Evolutionary conservation across 306 rosid genomes (phyloP).

Genomic region (Arachis hypogaea): DNA sequence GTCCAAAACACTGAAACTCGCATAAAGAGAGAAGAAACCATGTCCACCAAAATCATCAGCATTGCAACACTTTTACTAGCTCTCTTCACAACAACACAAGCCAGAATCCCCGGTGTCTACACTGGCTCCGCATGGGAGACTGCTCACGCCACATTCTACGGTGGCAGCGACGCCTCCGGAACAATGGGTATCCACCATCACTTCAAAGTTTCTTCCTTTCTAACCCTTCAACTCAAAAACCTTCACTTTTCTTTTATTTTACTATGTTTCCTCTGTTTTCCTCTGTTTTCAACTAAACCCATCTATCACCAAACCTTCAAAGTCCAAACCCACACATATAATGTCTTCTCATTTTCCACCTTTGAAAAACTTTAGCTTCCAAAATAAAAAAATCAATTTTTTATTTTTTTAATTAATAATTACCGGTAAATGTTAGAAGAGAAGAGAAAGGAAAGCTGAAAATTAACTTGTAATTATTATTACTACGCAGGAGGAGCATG

Average conservation of each 20-base stretch:
- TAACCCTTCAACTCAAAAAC: not conserved
- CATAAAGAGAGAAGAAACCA: slow-evolving; percentile 19
- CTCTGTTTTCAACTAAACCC: not conserved
- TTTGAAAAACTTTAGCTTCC: no score
- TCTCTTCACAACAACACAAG: slow-evolving; percentile 35
- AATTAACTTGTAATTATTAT: no score
- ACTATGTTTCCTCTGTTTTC: not conserved
- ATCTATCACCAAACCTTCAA: not conserved
- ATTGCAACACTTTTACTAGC: slow-evolving; percentile 19
- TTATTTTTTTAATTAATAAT: no score
- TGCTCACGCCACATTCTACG: slow-evolving; percentile 94
- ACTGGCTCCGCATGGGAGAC: slow-evolving; percentile 59
- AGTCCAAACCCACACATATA: not conserved
- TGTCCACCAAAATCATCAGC: slow-evolving; percentile 40
- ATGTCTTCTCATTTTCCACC: not conserved
- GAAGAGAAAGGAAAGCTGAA: no score
- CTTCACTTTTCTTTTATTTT: not conserved
- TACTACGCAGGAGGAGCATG: slow-evolving; percentile 72
- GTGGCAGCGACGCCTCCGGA: slow-evolving; percentile 86
- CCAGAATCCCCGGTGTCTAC: slow-evolving; percentile 53
- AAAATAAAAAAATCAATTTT: no score
- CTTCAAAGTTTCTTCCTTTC: not conserved
- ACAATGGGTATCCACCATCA: slow-evolving; percentile 64
- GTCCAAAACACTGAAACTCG: not conserved
- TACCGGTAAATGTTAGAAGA: no score